phyloP scores from a whole-genome alignment of 495 filamentous ascomycete genomes.

The Lindgomyces ingoldianus region DNA sequence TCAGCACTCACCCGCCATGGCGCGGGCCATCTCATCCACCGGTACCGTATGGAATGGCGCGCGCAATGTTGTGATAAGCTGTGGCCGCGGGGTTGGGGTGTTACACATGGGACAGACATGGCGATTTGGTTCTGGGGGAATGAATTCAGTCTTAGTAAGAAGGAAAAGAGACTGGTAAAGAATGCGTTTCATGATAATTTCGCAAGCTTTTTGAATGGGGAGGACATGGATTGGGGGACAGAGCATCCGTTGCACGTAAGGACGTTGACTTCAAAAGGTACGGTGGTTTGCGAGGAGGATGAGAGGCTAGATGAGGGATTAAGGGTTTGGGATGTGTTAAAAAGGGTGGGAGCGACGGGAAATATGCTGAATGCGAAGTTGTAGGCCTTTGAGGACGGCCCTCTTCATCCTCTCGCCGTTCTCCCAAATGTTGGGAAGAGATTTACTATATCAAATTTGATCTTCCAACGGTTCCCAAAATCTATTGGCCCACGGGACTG shows the following conservation, averaged over 20 bases:
- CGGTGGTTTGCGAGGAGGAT: constrained; percentile 51
- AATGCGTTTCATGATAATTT: constrained; percentile 50
- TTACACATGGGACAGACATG: constrained; percentile 59
- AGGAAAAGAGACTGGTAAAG: constrained; percentile 50
- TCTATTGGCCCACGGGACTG: too few species aligned
- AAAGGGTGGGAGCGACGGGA: constrained; percentile 28
- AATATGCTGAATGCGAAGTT: constrained; percentile 21
- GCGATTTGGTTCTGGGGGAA: constrained; percentile 61
- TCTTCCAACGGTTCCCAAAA: too few species aligned
- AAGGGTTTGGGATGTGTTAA: constrained; percentile 51
- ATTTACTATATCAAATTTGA: too few species aligned
- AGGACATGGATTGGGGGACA: constrained; percentile 49
- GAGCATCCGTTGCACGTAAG: constrained; percentile 48
- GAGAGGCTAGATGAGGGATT: constrained; percentile 51
- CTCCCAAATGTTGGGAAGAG: too few species aligned
- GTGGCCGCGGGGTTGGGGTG: constrained; percentile 55
- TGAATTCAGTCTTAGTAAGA: constrained; percentile 44
- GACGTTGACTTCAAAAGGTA: constrained; percentile 50
- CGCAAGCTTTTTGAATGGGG: constrained; percentile 49
- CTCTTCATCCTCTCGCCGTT: too few species aligned
- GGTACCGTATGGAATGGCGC: constrained; percentile 56
- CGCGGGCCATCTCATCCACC: constrained; percentile 44
- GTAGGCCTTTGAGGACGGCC: neutral
- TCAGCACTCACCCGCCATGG: constrained; percentile 37
- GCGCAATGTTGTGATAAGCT: constrained; percentile 48